Conservation (phyloP, 2,329 filamentous ascomycete genomes). For the Eutypa lata region DNA sequence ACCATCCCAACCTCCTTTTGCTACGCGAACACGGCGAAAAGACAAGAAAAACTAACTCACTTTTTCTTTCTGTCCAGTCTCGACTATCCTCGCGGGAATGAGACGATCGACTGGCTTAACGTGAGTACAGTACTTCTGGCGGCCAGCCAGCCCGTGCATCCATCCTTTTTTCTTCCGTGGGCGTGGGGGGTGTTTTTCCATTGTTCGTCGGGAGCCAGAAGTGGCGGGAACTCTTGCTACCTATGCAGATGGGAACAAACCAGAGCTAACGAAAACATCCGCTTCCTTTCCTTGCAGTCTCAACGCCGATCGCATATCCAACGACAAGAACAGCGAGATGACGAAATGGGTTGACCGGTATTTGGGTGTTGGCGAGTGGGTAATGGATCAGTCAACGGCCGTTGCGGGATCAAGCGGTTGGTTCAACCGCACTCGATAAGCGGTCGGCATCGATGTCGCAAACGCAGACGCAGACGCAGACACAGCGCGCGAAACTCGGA, state of each 20-base stretch:
- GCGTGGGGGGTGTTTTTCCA: too few species aligned
- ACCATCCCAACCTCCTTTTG: slow-evolving; percentile 1
- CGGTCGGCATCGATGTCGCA: neutral
- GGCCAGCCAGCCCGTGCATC: too few species aligned
- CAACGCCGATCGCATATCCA: slow-evolving; percentile 76
- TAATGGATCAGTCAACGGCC: slow-evolving; percentile 96
- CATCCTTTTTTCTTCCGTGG: too few species aligned
- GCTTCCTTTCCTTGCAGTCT: slow-evolving; percentile 71
- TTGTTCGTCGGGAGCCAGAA: too few species aligned
- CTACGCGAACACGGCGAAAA: slow-evolving; percentile 16
- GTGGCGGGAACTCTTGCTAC: neutral
- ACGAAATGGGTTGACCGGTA: slow-evolving; percentile 91
- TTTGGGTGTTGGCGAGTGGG: slow-evolving; percentile 91
- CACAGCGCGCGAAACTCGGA: too few species aligned
- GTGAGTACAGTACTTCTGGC: slow-evolving; percentile 58
- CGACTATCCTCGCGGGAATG: slow-evolving; percentile 93
- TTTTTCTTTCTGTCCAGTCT: slow-evolving; percentile 75
- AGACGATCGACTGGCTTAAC: slow-evolving; percentile 96
- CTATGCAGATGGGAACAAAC: neutral
- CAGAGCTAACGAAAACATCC: slow-evolving; percentile 32
- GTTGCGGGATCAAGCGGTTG: slow-evolving; percentile 83
- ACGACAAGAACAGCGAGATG: slow-evolving; percentile 78
- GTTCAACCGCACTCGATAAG: slow-evolving; percentile 84
- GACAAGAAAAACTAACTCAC: slow-evolving; percentile 15
- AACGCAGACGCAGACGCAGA: too few species aligned